Percentiles rank a stretch among this genome's conserved stretches.
Conservation (phyloP, 2,329 filamentous ascomycete genomes). For the Aspergillus glaucus region DNA sequence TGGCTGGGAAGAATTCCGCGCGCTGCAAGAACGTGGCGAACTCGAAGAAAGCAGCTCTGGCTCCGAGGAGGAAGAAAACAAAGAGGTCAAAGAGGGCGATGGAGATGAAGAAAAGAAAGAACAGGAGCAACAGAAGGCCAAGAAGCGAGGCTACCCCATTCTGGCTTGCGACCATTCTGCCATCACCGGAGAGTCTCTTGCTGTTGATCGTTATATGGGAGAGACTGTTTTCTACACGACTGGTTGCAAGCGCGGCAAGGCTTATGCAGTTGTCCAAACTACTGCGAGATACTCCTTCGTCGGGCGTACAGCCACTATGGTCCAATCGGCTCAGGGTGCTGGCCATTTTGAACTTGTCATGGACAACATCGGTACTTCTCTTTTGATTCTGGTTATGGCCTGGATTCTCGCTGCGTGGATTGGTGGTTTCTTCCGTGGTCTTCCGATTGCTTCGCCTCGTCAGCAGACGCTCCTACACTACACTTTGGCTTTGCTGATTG, state of each 20-base stretch:
- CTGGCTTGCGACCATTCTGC: conserved; percentile 72
- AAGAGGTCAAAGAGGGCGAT: conserved; percentile 10
- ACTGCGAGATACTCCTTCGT: conserved; percentile 68
- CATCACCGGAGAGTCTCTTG: conserved; percentile 73
- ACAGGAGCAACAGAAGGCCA: conserved; percentile 11
- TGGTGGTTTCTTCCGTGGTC: conserved; percentile 68
- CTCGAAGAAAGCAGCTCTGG: conserved; percentile 46
- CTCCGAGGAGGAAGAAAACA: conserved; percentile 44
- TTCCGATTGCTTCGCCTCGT: conserved; percentile 50
- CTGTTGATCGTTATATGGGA: conserved; percentile 62
- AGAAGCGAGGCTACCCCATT: conserved; percentile 54
- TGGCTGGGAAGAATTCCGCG: conserved; percentile 61
- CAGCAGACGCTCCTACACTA: conserved; percentile 63
- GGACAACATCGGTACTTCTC: conserved; percentile 69
- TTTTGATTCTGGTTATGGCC: conserved; percentile 69
- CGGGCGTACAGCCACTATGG: conserved; percentile 66
- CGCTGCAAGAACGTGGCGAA: conserved; percentile 57
- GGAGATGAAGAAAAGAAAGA: conserved; percentile 7
- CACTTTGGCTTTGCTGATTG: conserved; percentile 64
- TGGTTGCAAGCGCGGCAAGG: conserved; percentile 73
- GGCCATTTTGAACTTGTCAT: conserved; percentile 78
- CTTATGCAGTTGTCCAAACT: conserved; percentile 62
- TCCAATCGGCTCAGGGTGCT: conserved; percentile 67
- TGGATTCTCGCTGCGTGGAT: conserved; percentile 71
- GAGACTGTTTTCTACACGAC: conserved; percentile 72